These are phyloP conservation scores for Eragrostis nindensis DNA, from an alignment of 176 grass and related monocot genomes.

Conservation along the genomic window DNA sequence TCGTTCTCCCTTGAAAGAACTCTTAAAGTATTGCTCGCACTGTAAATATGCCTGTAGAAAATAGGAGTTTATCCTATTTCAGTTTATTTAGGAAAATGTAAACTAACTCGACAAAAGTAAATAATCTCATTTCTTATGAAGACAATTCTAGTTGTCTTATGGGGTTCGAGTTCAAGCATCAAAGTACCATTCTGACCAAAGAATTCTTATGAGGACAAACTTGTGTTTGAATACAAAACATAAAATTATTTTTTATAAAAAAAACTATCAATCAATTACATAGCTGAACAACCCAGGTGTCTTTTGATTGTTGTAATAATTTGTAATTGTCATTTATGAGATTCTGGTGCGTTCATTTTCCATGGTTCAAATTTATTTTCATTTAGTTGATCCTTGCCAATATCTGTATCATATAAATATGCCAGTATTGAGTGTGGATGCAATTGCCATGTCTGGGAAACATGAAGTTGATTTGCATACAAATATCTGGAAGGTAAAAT, in stretches of 20 bases:
- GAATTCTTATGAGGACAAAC: neutral
- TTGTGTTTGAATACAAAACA: neutral
- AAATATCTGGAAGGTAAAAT: conserved; percentile 94
- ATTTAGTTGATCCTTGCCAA: neutral
- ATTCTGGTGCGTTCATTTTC: neutral
- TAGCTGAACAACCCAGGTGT: neutral
- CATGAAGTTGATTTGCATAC: conserved; percentile 98
- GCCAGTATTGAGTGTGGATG: conserved; percentile 91
- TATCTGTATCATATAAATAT: conserved; percentile 73
- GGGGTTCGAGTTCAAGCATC: neutral
- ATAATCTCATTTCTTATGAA: neutral
- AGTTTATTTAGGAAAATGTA: neutral
- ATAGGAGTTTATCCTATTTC: neutral
- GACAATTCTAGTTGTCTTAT: neutral
- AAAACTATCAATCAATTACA: neutral
- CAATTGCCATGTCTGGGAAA: conserved; percentile 96
- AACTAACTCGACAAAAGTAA: neutral
- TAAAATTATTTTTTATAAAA: too few relatives aligned
- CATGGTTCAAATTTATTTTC: conserved; percentile 1
- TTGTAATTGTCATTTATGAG: neutral
- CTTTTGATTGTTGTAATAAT: conserved; percentile 1
- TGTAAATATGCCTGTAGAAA: neutral
- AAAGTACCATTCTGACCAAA: neutral
- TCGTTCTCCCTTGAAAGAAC: neutral
- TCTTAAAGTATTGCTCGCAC: neutral